Conservation (phyloP, 2,329 filamentous ascomycete species). For the Fusarium vanettenii region DNA sequence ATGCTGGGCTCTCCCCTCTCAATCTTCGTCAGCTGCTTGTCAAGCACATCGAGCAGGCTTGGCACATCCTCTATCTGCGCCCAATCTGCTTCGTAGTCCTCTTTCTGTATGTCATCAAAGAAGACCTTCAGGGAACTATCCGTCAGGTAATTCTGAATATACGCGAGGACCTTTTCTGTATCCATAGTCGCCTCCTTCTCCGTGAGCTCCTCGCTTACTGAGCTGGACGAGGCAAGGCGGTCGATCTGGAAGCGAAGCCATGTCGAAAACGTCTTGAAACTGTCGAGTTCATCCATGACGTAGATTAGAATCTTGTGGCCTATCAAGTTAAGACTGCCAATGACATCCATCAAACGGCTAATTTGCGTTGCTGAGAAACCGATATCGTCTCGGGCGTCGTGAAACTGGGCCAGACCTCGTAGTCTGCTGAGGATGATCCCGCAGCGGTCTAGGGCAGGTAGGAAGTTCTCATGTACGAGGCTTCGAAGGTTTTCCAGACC, state of each 20-base stretch:
- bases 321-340: constrained; percentile 80
- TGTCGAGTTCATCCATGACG: constrained; percentile 79
- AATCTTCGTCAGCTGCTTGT: constrained; percentile 60
- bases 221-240: constrained; percentile 72
- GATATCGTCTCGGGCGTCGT: constrained; percentile 73
- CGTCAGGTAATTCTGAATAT: constrained; percentile 78
- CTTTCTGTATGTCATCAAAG: constrained; percentile 62
- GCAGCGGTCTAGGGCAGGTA: constrained; percentile 88
- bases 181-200: constrained; percentile 85
- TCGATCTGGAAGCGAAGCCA: constrained; percentile 91
- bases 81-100: constrained; percentile 63
- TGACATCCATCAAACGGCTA: constrained; percentile 73
- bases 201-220: constrained; percentile 75
- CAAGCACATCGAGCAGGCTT: constrained; percentile 61
- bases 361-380: constrained; percentile 75
- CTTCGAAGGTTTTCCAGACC: constrained; percentile 82
- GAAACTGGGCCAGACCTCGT: constrained; percentile 84
- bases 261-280: constrained; percentile 81
- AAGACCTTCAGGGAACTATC: constrained; percentile 74
- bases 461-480: constrained; percentile 86
- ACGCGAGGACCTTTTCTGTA: constrained; percentile 76
- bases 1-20: constrained; percentile 59
- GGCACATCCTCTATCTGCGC: constrained; percentile 56
- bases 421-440: constrained; percentile 85
- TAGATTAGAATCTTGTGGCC: constrained; percentile 78